Evolutionary conservation across 257 asterid genomes (phyloP), one percentile per base, ranked within the genome.

Genomic region (Petrea volubilis): DNA sequence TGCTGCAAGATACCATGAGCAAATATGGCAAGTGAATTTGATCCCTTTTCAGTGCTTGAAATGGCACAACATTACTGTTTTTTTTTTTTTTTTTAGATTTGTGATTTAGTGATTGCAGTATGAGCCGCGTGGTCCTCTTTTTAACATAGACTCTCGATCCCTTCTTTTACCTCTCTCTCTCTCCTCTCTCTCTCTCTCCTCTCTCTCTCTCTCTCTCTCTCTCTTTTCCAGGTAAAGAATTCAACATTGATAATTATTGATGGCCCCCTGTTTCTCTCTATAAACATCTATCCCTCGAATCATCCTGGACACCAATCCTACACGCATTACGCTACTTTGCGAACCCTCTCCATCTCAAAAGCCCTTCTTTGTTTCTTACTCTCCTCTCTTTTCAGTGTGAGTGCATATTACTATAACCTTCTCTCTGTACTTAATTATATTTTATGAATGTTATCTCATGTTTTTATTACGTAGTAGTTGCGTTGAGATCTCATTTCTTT

Each of bases 81-180:
- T 23, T 21, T 38, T 68, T 56, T 38, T 34, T 58, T 23, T 60
- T 71, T 3, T 38, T 12, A 2, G 43, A 38, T 31, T 31, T 3
- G 7, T 31, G 43, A 38, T 38, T 38, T 60, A 51, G 86, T 81
- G 86, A 74, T 75, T 71, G 83, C 74, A 20, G 62, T 57, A 12
- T 36, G 43, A 78, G 81, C 81, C 77, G 74, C 81, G 86, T 74
- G 86, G 78, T 74, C 74, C n/a, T 41, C 41, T 75, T 41, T 67
- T 75, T 11, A 78, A 72, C 86, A 75, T 75, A 81, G 44, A 73
- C 68, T 74, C 64, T 28, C 70, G 28, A 71, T 58, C 74, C 73
- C 63, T 64, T 64, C 41, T 57, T 24, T 18, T 28, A 56, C 24
- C 52, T 25, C 2, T 17, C 10, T 17, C 24, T 9, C 55, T 21